Conservation (phyloP, 805 yeast species). For the Lachancea lanzarotensis region DNA sequence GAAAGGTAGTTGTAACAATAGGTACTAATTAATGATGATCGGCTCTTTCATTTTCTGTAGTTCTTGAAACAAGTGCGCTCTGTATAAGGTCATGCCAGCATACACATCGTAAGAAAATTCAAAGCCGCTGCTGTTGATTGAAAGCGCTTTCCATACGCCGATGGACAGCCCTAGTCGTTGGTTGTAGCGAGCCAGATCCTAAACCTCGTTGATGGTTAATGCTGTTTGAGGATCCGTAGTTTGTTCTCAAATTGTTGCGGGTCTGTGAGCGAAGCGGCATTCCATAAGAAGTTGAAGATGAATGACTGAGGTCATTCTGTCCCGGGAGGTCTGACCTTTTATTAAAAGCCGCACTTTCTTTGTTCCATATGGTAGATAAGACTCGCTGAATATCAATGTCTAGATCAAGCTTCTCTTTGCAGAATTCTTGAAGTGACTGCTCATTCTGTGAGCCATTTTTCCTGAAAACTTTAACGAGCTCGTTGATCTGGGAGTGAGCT, state of each 20-base stretch:
- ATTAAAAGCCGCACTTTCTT: conserved; percentile 23
- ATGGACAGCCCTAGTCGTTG: conserved; percentile 39
- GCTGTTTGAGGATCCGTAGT: background rate
- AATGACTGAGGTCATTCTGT: background rate
- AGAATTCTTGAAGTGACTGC: conserved; percentile 6
- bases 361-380: conserved; percentile 27
- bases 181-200: conserved; percentile 30
- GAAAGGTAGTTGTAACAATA: background rate
- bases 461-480: conserved; percentile 4
- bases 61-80: background rate
- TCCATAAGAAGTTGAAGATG: background rate
- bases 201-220: conserved; percentile 24
- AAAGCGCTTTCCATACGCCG: conserved; percentile 27
- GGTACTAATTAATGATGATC: background rate
- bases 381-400: conserved; percentile 22
- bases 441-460: conserved; percentile 1
- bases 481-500: conserved; percentile 2
- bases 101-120: background rate
- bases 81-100: background rate
- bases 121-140: conserved; percentile 8
- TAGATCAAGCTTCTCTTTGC: conserved; percentile 1
- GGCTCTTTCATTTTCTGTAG: background rate
- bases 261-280: conserved; percentile 3
- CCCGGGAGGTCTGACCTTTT: conserved; percentile 21
- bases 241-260: conserved; percentile 8